Evolutionary conservation across 2,329 filamentous ascomycete species (phyloP).

Genomic region (Penicillium sp.): DNA sequence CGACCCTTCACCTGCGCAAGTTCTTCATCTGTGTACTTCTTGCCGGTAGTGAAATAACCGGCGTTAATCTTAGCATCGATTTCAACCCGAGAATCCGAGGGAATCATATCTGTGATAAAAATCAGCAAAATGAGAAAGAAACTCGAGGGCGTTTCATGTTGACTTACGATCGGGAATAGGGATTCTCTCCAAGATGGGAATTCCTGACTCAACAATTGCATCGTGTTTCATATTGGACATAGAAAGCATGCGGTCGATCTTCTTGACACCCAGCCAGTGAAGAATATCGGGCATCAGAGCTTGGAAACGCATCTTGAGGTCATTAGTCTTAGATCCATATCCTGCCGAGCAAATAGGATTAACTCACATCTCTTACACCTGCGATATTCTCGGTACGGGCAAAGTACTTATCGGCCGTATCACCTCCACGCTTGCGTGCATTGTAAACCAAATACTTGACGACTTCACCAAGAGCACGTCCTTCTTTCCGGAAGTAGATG

Average conservation of each 20-base stretch:
- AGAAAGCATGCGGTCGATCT: conserved; percentile 97
- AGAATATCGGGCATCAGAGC: conserved; percentile 97
- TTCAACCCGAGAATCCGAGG: conserved; percentile 92
- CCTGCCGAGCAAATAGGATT: background rate
- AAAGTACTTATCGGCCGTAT: conserved; percentile 66
- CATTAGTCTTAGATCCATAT: background rate
- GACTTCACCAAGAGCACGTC: conserved; percentile 89
- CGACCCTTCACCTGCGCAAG: conserved; percentile 82
- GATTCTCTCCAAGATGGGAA: conserved; percentile 81
- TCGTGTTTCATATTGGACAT: conserved; percentile 79
- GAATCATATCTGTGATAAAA: conserved; percentile 68
- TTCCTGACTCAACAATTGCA: conserved; percentile 52
- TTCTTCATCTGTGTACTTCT: conserved; percentile 84
- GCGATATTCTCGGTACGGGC: conserved; percentile 97
- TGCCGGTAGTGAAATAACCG: conserved; percentile 82
- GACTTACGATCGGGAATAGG: conserved; percentile 70
- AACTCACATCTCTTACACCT: conserved; percentile 72
- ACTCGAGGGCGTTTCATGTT: background rate
- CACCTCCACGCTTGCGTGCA: conserved; percentile 46
- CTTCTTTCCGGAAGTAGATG: conserved; percentile 98
- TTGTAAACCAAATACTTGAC: conserved; percentile 77
- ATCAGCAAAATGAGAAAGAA: background rate
- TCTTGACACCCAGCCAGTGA: conserved; percentile 97
- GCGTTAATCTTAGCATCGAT: conserved; percentile 98
- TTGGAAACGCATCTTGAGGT: conserved; percentile 79